These are phyloP conservation scores for Crithidia acanthocephali DNA, from an alignment of 208 protist species.

Conservation along the genomic window DNA sequence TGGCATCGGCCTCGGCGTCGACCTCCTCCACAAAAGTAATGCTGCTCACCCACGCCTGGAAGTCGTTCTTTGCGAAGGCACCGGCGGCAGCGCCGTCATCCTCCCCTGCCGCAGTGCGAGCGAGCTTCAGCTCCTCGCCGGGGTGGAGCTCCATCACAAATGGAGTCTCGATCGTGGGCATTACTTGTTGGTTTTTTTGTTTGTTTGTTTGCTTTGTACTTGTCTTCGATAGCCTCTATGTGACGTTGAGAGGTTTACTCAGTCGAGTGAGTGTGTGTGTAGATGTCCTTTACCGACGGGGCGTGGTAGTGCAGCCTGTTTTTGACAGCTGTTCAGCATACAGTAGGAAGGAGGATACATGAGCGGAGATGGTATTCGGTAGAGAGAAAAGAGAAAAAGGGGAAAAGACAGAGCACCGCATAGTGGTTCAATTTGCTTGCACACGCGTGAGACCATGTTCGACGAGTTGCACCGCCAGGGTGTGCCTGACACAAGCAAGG, in stretches of 20 bases:
- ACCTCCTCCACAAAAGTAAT: constrained; percentile 45
- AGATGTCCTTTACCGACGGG: no score
- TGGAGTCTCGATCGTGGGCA: constrained; percentile 54
- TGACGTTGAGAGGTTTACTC: no score
- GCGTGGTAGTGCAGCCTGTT: no score
- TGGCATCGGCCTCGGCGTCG: neutral
- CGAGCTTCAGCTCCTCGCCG: constrained; percentile 45
- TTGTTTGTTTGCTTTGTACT: neutral
- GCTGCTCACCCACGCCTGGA: constrained; percentile 41
- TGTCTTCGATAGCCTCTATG: no score
- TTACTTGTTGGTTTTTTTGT: neutral
- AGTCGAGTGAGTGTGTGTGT: no score
- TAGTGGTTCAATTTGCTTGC: neutral
- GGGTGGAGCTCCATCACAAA: constrained; percentile 53
- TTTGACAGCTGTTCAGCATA: no score
- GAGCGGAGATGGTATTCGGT: constrained; percentile 6
- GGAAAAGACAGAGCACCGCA: neutral
- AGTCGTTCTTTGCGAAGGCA: constrained; percentile 34
- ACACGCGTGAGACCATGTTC: no score
- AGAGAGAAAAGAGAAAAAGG: constrained; percentile 5
- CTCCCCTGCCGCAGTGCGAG: neutral
- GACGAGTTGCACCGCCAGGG: no score
- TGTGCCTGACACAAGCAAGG: no score
- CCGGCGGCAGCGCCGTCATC: constrained; percentile 6
- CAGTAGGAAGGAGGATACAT: no score